Conservation (phyloP, 768 basidiomycete species). For the Agaricus bisporus region DNA sequence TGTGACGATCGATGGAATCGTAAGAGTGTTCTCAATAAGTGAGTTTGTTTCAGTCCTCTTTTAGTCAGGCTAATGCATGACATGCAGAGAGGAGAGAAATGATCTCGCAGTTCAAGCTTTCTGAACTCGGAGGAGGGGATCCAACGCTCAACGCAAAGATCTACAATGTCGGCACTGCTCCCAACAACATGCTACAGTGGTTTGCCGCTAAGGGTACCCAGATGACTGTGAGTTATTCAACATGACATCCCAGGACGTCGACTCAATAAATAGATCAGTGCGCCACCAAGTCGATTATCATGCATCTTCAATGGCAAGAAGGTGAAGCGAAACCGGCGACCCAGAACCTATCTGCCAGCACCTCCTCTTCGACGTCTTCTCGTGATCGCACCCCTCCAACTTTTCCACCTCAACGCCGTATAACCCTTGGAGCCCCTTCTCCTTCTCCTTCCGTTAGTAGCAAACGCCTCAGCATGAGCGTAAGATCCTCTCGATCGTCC, state of each 20-base stretch:
- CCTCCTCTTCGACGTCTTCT: slow-evolving; percentile 11
- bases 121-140: slow-evolving; percentile 67
- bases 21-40: slow-evolving; percentile 89
- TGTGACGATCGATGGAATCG: slow-evolving; percentile 89
- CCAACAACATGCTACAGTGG: slow-evolving; percentile 92
- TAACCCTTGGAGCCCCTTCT: slow-evolving; percentile 25
- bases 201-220: slow-evolving; percentile 86
- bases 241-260: not conserved
- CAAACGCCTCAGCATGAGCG: slow-evolving; percentile 37
- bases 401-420: slow-evolving; percentile 33
- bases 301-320: slow-evolving; percentile 86
- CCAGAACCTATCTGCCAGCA: slow-evolving; percentile 5
- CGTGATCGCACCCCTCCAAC: slow-evolving; percentile 10
- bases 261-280: slow-evolving; percentile 42
- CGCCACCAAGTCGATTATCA: slow-evolving; percentile 80
- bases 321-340: slow-evolving; percentile 29
- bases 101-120: slow-evolving; percentile 87
- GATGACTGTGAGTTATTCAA: slow-evolving; percentile 63
- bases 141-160: slow-evolving; percentile 61
- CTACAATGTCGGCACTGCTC: slow-evolving; percentile 71
- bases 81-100: slow-evolving; percentile 63
- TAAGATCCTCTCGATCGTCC: slow-evolving; percentile 34
- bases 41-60: slow-evolving; percentile 23
- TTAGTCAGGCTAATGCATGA: not conserved
- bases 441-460: slow-evolving; percentile 23